Percentiles rank a stretch among this genome's conserved stretches.
These are phyloP conservation scores for Solanum medicagineum DNA, from an alignment of 257 asterid genomes.

Conservation along the genomic window DNA sequence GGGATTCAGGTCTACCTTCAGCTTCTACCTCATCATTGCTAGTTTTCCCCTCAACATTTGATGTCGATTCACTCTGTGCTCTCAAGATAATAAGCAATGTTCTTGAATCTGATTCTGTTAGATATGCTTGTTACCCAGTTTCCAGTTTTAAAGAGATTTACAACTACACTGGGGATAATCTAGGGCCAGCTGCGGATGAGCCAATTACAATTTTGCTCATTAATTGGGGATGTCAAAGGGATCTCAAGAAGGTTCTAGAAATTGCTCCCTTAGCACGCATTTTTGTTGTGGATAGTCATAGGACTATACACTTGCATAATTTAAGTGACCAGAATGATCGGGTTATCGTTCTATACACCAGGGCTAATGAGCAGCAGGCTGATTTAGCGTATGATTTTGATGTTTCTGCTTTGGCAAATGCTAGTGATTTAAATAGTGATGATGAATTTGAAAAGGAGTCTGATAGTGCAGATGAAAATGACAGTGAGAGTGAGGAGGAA, in stretches of 20 bases:
- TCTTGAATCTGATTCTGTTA: constrained; percentile 86
- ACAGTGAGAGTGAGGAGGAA: constrained; percentile 37
- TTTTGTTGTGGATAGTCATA: constrained; percentile 89
- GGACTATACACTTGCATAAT: constrained; percentile 94
- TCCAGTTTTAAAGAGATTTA: constrained; percentile 84
- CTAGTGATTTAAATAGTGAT: constrained; percentile 68
- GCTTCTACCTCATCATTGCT: constrained; percentile 56
- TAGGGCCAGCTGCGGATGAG: constrained; percentile 39
- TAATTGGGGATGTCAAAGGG: constrained; percentile 98
- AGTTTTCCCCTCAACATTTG: constrained; percentile 89
- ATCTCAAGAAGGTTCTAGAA: constrained; percentile 50
- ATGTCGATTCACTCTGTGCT: constrained; percentile 91
- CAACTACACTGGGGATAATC: constrained; percentile 56
- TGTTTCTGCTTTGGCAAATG: constrained; percentile 76
- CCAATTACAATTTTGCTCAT: constrained; percentile 71
- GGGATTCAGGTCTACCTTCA: constrained; percentile 59
- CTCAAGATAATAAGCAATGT: constrained; percentile 73
- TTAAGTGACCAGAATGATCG: constrained; percentile 55
- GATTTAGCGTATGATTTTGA: constrained; percentile 83
- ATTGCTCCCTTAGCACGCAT: constrained; percentile 59
- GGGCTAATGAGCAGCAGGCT: constrained; percentile 71
- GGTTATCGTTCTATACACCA: constrained; percentile 76
- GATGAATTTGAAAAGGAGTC: constrained; percentile 69
- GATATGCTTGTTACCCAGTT: constrained; percentile 96
- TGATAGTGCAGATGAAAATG: constrained; percentile 54